A percentile compares a stretch with the other conserved stretches of the same genome.
These are phyloP conservation scores for Eimeria acervulina DNA, from an alignment of 169 alveolate species.

Conservation along the genomic window DNA sequence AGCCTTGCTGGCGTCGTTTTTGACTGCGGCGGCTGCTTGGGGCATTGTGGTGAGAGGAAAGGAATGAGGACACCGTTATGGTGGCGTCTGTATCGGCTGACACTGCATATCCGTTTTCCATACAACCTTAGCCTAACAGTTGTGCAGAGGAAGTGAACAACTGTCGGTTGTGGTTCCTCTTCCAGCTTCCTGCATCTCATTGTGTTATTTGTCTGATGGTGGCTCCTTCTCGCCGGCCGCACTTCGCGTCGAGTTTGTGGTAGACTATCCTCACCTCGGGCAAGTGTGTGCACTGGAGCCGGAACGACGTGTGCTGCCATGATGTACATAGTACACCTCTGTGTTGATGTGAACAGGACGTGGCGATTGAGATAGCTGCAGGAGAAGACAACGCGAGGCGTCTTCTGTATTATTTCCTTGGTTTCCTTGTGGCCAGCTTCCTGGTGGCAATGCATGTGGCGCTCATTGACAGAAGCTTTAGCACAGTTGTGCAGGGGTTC, in stretches of 20 bases:
- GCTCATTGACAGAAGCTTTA: slow-evolving; percentile 45
- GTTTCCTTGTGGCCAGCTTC: slow-evolving; percentile 3
- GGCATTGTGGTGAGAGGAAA: slow-evolving; percentile 67
- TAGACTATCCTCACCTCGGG: not conserved
- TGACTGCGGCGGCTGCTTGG: slow-evolving; percentile 76
- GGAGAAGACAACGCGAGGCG: slow-evolving; percentile 26
- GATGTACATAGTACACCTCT: not conserved
- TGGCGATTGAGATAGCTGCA: slow-evolving; percentile 65
- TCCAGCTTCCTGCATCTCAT: not conserved
- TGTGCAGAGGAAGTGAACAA: not conserved
- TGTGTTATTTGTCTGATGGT: not conserved
- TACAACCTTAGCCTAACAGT: not conserved
- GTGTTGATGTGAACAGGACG: slow-evolving; percentile 52
- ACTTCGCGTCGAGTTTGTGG: not conserved
- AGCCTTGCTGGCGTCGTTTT: slow-evolving; percentile 55
- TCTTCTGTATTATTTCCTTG: slow-evolving; percentile 42
- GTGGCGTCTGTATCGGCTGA: not conserved
- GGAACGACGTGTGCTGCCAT: not conserved
- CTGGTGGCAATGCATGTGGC: slow-evolving; percentile 51
- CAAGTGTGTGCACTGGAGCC: not conserved
- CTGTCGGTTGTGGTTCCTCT: not conserved
- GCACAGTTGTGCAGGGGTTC: slow-evolving; percentile 53
- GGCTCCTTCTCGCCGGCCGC: not conserved
- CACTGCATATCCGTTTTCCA: not conserved
- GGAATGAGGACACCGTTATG: not conserved